Evolutionary conservation across 2,329 filamentous ascomycete species (phyloP), one percentile per base, ranked within the genome.

Genomic region (Chalara sp.): DNA sequence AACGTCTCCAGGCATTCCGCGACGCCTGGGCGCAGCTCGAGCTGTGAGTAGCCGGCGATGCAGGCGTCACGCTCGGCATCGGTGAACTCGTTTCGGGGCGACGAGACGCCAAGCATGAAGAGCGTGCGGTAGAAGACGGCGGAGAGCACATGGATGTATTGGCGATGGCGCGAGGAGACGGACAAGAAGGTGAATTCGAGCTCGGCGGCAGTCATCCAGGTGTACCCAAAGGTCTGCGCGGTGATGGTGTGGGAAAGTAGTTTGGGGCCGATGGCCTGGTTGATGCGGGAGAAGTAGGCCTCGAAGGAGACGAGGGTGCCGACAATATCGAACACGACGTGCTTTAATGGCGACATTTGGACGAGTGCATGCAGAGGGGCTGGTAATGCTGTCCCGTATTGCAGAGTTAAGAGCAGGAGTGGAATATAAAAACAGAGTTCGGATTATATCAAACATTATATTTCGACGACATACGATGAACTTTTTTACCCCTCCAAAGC

Each of bases 321-420:
- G 43, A 80, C 76, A 2, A 80, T 69, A 58, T 76, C 73, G 55
- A 76, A 76, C 32, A 76, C 72, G 51, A 75, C 67, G 53, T 76
- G 68, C 49, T 75, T 75, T 31, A 39, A 39, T 13, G 35, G 35
- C 35, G 35, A 39, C 35, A 8, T 39, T 13, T 39, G 35, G 35
- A 39, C 13, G 35, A 39, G 35, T 10, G 35, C 13, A 39, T 39
- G 13, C 13, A 13, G 35, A 39, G 2, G 13, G 3, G 35, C 13
- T 39, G 10, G 35, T 2, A 3, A 39, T 39, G 35, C 2, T 39
- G 35, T 39, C 10, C 13, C 3, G 13, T 39, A 13, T 10, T 11
- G 35, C 35, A 11, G 35, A 39, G 13, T 39, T 39, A 39, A 39
- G 35, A 39, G 35, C 35, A 3, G 35, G 35, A 39, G 35, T 2